Conservation (phyloP, 768 basidiomycete species). For the Guyanaporus albipodus region DNA sequence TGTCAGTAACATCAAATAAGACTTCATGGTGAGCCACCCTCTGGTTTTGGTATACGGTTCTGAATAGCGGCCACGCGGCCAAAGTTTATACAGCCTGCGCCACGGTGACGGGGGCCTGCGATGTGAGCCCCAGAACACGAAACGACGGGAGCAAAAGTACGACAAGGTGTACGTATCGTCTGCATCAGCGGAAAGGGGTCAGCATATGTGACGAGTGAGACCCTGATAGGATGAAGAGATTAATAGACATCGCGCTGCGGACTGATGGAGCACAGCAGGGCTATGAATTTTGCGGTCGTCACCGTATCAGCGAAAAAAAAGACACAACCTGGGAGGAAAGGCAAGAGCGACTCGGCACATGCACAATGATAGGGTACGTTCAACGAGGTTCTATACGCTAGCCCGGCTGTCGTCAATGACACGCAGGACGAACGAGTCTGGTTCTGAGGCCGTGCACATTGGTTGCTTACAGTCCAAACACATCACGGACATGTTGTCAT, state of each 20-base stretch:
- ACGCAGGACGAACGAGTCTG: too few species aligned
- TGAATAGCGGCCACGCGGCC: neutral
- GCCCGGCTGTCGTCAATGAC: too few species aligned
- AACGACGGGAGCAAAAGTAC: neutral
- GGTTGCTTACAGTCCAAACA: too few species aligned
- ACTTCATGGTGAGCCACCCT: neutral
- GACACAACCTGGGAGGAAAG: neutral
- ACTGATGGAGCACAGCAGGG: neutral
- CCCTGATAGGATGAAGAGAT: neutral
- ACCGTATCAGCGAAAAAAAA: neutral
- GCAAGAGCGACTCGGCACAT: too few species aligned
- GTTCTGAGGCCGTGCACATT: too few species aligned
- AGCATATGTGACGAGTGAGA: neutral
- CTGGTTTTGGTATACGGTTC: neutral
- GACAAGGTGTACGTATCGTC: neutral
- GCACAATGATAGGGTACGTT: too few species aligned
- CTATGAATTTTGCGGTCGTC: neutral
- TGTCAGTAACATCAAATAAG: neutral
- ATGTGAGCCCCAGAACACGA: neutral
- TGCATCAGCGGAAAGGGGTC: neutral
- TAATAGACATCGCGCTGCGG: neutral
- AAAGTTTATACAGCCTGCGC: neutral
- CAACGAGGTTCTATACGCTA: too few species aligned
- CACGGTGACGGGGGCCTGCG: neutral
- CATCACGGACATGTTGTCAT: too few species aligned